Evolutionary conservation across 352 stramenopile genomes (phyloP), one percentile per base, ranked within the genome.

Genomic region (Phytophthora foliorum): DNA sequence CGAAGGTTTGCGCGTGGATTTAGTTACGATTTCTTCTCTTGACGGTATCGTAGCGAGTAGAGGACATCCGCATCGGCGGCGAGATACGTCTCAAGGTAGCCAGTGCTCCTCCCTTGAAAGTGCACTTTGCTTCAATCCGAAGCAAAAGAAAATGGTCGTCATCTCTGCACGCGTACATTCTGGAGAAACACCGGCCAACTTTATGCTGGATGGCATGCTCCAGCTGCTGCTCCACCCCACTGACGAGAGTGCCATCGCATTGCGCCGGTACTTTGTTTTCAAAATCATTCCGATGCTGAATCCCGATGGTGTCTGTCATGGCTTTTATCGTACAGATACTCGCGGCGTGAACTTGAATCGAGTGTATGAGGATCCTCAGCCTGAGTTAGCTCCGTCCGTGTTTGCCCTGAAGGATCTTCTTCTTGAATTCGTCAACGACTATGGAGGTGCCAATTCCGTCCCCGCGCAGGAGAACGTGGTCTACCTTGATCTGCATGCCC

Each of bases 251-350:
- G 89, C 93, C 0, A 65, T 76, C n/a, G 67, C 91, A 24, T 50
- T 98, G 8, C 85, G 90, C 3, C 72, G 79, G n/a, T 55, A 91
- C 49, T 97, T 97, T 50, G 63, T 97, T 19, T 96, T 98, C 63
- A 96, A 97, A 63, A 73, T 98, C 38, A 86, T 97, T 6, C 93
- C 93, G 2, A 98, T 98, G 93, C 78, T 98, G 39, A 98, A 98
- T 52, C 88, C 89, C 0, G 93, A 98, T 67, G 93, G 93, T 34
- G 93, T 98, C 0, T 92, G 75, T 31, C 78, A 89, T 39, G 93
- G 93, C 6, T 93, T 94, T 67, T 97, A 97, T 65, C 83, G 93
- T 13, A 92, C 87, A 11, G 92, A 98, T 52, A 82, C 80, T 6
- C 79, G 86, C 3, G 92, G 92, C 4, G 79, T 93, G 25, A 98